phyloP scores from a whole-genome alignment of 345 rosid species.

The Citrus australasica region DNA sequence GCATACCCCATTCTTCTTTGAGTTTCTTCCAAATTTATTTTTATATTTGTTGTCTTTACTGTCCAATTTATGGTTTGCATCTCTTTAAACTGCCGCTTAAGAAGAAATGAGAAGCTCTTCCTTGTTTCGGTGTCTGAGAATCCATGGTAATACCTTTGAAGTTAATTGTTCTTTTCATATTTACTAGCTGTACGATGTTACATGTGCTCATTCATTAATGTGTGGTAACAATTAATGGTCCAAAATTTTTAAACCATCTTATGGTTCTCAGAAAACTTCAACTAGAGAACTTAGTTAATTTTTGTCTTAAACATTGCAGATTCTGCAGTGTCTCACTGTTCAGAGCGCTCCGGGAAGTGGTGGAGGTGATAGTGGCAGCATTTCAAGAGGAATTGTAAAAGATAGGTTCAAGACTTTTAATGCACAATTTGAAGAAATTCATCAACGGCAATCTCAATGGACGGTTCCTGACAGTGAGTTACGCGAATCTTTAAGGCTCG shows the following conservation, averaged over 20 bases:
- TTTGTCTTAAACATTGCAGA: slow-evolving; percentile 42
- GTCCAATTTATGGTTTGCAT: not conserved
- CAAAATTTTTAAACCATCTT: not conserved
- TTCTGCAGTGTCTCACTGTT: slow-evolving; percentile 85
- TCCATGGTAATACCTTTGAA: not conserved
- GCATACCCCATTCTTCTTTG: not conserved
- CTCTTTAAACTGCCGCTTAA: not conserved
- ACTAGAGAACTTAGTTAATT: not conserved
- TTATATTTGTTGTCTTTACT: not conserved
- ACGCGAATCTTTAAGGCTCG: slow-evolving; percentile 87
- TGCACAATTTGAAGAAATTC: slow-evolving; percentile 82
- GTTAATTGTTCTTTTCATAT: not conserved
- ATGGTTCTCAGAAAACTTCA: not conserved
- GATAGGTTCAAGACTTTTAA: slow-evolving; percentile 93
- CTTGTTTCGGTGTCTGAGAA: not conserved
- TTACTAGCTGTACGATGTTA: not conserved
- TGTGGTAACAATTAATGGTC: not conserved
- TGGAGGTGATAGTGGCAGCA: slow-evolving; percentile 35
- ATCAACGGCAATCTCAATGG: slow-evolving; percentile 95
- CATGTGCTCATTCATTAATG: not conserved
- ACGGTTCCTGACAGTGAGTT: slow-evolving; percentile 94
- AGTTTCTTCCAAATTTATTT: not conserved
- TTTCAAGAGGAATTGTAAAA: slow-evolving; percentile 77
- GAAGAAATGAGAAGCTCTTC: not conserved
- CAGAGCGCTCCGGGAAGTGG: slow-evolving; percentile 38